Base-by-base conservation (phyloP, 148 eudicot species). In the Fagopyrum tataricum region DNA sequence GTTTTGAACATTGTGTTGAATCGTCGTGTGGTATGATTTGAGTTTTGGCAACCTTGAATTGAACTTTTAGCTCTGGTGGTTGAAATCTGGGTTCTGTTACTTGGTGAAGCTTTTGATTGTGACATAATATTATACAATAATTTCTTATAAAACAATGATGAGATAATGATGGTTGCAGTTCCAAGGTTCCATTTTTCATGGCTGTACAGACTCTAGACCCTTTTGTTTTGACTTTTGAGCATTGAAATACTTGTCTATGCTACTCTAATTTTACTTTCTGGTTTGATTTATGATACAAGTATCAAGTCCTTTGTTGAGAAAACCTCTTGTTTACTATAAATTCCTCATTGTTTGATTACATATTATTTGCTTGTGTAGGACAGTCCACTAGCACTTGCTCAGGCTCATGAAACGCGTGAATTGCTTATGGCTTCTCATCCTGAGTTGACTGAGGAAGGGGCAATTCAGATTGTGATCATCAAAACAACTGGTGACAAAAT, bases 361-460 rank as follows among this genome's bases (percentile, higher is more conserved):
- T 64, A 31, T 39, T 43, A 11, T 70, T 82, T 77, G 48, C 68
- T 75, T 84, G 75, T 83, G 78, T 87, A 83, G 84, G 84, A 79
- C 96, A 95, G 98, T 78, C 98, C 98, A 66, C 85, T 95, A 44
- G 98, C 98, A 52, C 91, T 95, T 72, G 98, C 98, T 72, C 98
- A 95, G 79, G 98, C 98, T 82, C 74, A 91, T 76, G 98, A 95
- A 79, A 95, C 98, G 24, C 91, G 91, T 44, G 86, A 84, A 5
- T 87, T 84, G 75, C 91, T 95, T 73, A 95, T 88, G 78, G 84
- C 85, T 40, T 72, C 86, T 39, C 90, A 90, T 80, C 82, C 86
- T 17, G 96, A 95, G 76, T 74, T 95, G 85, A 93, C 91, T 2
- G 93, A 95, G 77, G 97, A 91, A 49, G 97, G 96, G 37, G 98